phyloP scores from a whole-genome alignment of 140 eudicot genomes.

The Ambrosia hybrid region DNA sequence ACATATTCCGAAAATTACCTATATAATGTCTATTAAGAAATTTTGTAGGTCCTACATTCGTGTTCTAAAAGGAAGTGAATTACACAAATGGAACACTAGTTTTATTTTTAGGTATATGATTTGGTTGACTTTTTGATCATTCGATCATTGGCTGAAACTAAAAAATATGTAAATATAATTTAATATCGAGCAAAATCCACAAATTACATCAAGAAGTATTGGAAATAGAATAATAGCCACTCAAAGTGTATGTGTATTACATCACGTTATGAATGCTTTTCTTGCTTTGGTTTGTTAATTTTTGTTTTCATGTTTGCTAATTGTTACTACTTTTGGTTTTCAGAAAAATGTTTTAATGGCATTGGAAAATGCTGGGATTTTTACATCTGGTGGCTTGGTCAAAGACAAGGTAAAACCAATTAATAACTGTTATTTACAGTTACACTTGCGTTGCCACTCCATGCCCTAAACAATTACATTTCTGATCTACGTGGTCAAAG shows the following conservation, averaged over 20 bases:
- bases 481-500: no score
- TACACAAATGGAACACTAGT: background rate
- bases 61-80: background rate
- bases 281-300: background rate
- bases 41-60: constrained; percentile 13
- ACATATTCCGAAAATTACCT: background rate
- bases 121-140: background rate
- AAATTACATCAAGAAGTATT: background rate
- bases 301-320: constrained; percentile 14
- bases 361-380: constrained; percentile 94
- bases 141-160: background rate
- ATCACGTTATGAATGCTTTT: background rate
- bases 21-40: background rate
- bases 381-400: constrained; percentile 88
- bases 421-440: background rate
- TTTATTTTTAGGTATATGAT: background rate
- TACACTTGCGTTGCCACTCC: background rate
- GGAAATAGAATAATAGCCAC: background rate
- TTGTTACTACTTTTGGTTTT: constrained; percentile 24
- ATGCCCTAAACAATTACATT: no score
- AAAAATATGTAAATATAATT: background rate
- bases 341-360: constrained; percentile 82
- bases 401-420: constrained; percentile 78
- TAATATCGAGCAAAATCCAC: background rate
- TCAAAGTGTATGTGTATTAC: background rate